Percentiles rank a stretch among this genome's conserved stretches.
Evolutionary conservation across 345 rosid genomes (phyloP).

Genomic region (Populus ilicifolia): DNA sequence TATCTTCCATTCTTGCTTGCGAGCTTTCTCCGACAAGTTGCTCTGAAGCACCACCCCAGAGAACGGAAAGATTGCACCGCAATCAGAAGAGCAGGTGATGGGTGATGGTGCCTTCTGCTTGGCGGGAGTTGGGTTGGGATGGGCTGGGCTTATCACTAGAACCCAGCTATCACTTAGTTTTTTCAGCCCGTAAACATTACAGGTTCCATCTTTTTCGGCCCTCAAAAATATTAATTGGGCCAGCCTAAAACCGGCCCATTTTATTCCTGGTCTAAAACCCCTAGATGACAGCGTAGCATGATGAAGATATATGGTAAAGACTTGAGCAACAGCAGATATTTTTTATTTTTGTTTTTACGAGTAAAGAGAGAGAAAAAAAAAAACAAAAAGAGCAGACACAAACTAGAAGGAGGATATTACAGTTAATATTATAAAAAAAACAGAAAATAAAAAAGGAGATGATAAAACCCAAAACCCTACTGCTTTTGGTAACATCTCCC

Average conservation of each 20-base stretch:
- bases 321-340: not conserved
- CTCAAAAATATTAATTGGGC: no score
- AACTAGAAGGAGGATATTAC: not conserved
- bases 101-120: not conserved
- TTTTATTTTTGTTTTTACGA: not conserved
- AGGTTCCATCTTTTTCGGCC: no score
- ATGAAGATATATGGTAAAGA: not conserved
- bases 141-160: not conserved
- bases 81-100: not conserved
- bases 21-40: not conserved
- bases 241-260: no score
- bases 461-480: slow-evolving; percentile 42
- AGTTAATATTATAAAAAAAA: not conserved
- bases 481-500: slow-evolving; percentile 2
- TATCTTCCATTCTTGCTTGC: not conserved
- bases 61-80: not conserved
- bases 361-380: no score
- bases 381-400: not conserved
- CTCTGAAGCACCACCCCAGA: not conserved
- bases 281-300: no score
- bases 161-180: not conserved
- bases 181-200: not conserved
- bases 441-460: not conserved
- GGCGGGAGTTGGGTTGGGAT: not conserved
- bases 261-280: no score